Percentiles rank a stretch among this genome's conserved stretches.
These are phyloP conservation scores for Globisporangium nunn DNA, from an alignment of 352 stramenopile genomes.

Conservation along the genomic window DNA sequence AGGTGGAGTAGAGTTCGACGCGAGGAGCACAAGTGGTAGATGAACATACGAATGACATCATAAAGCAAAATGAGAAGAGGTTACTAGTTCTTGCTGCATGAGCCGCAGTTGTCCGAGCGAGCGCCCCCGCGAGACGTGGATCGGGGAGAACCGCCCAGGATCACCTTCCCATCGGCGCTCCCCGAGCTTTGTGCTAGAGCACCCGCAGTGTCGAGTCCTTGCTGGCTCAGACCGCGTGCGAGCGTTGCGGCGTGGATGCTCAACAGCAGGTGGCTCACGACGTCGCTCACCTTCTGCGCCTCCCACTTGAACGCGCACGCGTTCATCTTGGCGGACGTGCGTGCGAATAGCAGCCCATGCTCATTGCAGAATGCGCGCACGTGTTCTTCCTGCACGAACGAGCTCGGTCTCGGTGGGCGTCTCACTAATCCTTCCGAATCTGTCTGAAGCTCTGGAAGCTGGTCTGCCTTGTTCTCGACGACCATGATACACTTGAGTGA, in stretches of 20 bases:
- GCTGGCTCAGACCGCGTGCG: constrained; percentile 14
- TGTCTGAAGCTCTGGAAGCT: constrained; percentile 21
- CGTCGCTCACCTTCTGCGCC: constrained; percentile 37
- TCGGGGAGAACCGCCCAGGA: constrained; percentile 5
- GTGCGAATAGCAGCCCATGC: constrained; percentile 53
- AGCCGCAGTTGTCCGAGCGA: constrained; percentile 9
- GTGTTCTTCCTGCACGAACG: constrained; percentile 37
- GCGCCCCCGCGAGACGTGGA: not conserved
- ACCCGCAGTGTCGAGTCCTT: not conserved
- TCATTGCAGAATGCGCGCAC: constrained; percentile 50
- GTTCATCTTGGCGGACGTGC: constrained; percentile 65
- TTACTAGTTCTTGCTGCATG: constrained; percentile 12
- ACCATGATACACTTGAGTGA: constrained; percentile 85
- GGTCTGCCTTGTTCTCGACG: constrained; percentile 89
- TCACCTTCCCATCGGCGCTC: constrained; percentile 5
- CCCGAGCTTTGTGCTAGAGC: not conserved
- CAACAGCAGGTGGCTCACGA: constrained; percentile 48
- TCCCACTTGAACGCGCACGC: constrained; percentile 48
- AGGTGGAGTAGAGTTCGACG: not conserved
- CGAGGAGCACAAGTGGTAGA: not conserved
- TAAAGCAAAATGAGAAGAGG: not conserved
- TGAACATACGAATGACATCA: not conserved
- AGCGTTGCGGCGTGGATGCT: constrained; percentile 46
- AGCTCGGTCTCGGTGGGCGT: constrained; percentile 7
- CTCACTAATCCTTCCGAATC: not conserved